Evolutionary conservation across 305 asterid genomes (phyloP).

Genomic region (Fraxinus floribunda): DNA sequence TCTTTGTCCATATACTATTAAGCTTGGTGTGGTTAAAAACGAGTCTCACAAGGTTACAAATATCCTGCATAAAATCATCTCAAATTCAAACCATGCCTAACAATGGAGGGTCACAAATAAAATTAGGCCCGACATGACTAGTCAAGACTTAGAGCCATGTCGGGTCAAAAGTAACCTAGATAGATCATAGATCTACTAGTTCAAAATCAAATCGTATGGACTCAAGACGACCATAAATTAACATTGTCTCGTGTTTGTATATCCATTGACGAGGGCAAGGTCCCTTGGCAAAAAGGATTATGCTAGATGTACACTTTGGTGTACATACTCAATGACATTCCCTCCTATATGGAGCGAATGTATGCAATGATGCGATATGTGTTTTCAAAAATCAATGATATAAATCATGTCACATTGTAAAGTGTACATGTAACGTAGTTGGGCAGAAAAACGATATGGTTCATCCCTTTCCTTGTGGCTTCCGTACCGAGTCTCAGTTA

Average conservation of each 20-base stretch:
- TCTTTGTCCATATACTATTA: background rate
- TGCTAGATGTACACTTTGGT: no score
- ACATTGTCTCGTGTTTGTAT: background rate
- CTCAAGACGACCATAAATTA: background rate
- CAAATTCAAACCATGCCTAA: background rate
- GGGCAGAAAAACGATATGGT: conserved; percentile 10
- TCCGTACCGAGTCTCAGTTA: background rate
- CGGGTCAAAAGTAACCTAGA: background rate
- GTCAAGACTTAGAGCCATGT: background rate
- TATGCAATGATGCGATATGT: no score
- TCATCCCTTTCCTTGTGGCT: conserved; percentile 23
- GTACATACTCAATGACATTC: no score
- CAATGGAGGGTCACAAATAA: background rate
- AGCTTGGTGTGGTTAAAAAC: background rate
- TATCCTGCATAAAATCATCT: background rate
- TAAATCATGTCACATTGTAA: no score
- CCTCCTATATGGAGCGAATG: no score
- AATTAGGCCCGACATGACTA: background rate
- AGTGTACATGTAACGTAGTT: no score
- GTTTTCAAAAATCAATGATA: no score
- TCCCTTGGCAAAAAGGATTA: background rate
- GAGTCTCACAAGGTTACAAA: background rate
- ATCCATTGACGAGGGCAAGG: background rate
- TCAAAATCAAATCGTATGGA: background rate
- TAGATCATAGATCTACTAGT: background rate